Evolutionary conservation across 768 basidiomycete species (phyloP), one percentile per base, ranked within the genome.

Genomic region (Mycena vulgaris): DNA sequence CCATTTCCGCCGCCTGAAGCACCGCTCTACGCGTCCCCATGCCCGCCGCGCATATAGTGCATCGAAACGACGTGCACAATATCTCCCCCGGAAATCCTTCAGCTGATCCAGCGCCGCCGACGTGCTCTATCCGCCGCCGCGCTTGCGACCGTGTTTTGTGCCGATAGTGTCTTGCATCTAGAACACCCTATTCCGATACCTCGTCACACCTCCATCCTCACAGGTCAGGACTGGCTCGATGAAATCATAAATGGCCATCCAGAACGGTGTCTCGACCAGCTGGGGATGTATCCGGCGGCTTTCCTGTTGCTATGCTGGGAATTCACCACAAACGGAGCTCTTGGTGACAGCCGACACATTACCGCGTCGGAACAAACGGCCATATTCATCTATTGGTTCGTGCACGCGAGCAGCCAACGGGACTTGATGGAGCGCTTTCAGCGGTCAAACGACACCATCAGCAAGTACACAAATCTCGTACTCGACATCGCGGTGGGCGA

Each of bases 301-400:
- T 30, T 55, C 13, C 5, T 35, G 31, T 30, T 25, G 17, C 66
- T 71, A 6, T 31, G 30, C 33, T 42, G 39, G 28, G 48, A 70
- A 21, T 48, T 73, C 13, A 19, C 19, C 3, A 23, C n/a, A 27
- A 53, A 23, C 23, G 39, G 30, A n/a, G 58, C n/a, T 30, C 48
- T 60, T 30, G 30, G 14, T 9, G 19, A 52, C 19, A 63, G 39
- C 1, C 35, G 42, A 13, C 33, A 63, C 65, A 55, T 72, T 35
- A 40, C 62, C 16, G n/a, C 51, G 14, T 42, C 52, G 52, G 71
- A 72, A 45, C 48, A 60, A 40, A 21, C 63, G 5, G 71, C 67
- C 9, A 72, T 72, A 27, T 64, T 72, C 28, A 39, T 72, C 27
- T 72, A 72, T 40, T 37, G 25, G n/a, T n/a, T n/a, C n/a, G n/a